Percentiles rank a stretch among this genome's conserved stretches.
These are phyloP conservation scores for Chlamydomonas sphaeroides DNA, from an alignment of 139 green algal species.

Conservation along the genomic window DNA sequence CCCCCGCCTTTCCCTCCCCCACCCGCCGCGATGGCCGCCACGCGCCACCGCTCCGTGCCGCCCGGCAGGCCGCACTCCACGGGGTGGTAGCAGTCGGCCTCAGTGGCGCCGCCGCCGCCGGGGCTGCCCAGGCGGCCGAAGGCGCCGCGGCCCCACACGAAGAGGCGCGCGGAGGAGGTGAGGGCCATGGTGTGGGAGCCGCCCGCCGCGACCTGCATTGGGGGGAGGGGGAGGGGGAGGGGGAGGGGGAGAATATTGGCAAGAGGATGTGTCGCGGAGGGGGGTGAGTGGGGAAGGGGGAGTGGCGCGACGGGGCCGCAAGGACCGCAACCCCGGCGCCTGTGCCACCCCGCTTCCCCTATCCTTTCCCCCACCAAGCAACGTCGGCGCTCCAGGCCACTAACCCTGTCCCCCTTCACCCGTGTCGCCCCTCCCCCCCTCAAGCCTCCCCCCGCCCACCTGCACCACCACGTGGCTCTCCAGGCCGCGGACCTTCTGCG, in stretches of 20 bases:
- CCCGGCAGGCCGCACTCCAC: constrained; percentile 64
- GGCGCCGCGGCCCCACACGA: constrained; percentile 82
- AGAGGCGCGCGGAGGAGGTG: constrained; percentile 75
- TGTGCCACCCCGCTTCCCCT: too few relatives aligned
- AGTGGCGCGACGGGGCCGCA: too few relatives aligned
- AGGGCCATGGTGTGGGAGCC: constrained; percentile 81
- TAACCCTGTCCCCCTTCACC: too few relatives aligned
- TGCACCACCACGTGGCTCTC: constrained; percentile 69
- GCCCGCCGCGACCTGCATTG: constrained; percentile 69
- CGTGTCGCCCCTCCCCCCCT: background rate
- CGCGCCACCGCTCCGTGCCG: constrained; percentile 75
- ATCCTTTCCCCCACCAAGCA: too few relatives aligned
- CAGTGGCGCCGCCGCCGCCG: too few relatives aligned
- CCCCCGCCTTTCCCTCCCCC: too few relatives aligned
- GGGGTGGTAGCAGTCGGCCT: constrained; percentile 65
- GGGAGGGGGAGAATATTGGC: background rate
- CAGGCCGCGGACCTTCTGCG: constrained; percentile 70
- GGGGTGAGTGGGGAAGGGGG: too few relatives aligned
- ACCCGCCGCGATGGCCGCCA: constrained; percentile 65
- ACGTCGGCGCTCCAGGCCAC: too few relatives aligned
- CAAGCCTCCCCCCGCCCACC: constrained; percentile 13
- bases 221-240: background rate
- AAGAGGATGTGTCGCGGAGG: too few relatives aligned
- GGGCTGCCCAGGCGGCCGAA: constrained; percentile 71
- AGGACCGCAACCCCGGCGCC: too few relatives aligned